A percentile compares a stretch with the other conserved stretches of the same genome.
Evolutionary conservation across 1,284 basidiomycete species (phyloP).

Genomic region (Ceratobasidium sp.): DNA sequence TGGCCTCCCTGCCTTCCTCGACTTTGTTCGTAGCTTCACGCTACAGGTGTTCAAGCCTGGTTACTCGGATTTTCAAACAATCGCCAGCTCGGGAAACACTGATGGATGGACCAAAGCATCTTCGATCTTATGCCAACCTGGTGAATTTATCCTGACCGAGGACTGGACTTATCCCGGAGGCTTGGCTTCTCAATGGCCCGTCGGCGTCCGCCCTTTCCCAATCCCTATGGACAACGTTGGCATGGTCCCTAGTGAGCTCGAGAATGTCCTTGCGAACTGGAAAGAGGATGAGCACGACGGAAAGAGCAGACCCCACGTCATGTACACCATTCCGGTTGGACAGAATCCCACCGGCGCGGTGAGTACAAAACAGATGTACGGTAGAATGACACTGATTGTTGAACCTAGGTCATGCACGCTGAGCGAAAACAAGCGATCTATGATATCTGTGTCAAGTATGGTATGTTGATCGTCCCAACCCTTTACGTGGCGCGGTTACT

Average conservation of each 20-base stretch:
- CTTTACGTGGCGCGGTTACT: conserved; percentile 33
- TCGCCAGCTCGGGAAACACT: conserved; percentile 83
- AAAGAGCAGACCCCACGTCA: conserved; percentile 75
- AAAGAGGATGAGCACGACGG: conserved; percentile 69
- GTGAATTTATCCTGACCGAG: conserved; percentile 78
- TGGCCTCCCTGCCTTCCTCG: conserved; percentile 67
- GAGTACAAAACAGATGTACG: conserved; percentile 54
- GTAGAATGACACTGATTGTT: conserved; percentile 16
- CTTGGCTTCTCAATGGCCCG: conserved; percentile 62
- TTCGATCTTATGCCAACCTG: conserved; percentile 75
- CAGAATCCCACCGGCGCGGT: conserved; percentile 87
- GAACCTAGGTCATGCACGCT: conserved; percentile 69
- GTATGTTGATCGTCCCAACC: conserved; percentile 56
- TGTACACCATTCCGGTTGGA: conserved; percentile 81
- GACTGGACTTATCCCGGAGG: conserved; percentile 79
- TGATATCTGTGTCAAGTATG: conserved; percentile 81
- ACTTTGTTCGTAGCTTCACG: conserved; percentile 72
- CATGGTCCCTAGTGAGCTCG: conserved; percentile 74
- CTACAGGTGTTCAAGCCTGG: conserved; percentile 75
- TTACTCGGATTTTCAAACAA: conserved; percentile 73
- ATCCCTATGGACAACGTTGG: conserved; percentile 82
- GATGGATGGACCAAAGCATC: conserved; percentile 75
- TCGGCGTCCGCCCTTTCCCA: conserved; percentile 67
- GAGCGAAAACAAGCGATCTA: conserved; percentile 84
- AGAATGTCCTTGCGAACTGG: conserved; percentile 75